Percentiles rank a stretch among this genome's conserved stretches.
phyloP scores from a whole-genome alignment of 2,329 filamentous ascomycete genomes.

The Hymenoscyphus infarciens region DNA sequence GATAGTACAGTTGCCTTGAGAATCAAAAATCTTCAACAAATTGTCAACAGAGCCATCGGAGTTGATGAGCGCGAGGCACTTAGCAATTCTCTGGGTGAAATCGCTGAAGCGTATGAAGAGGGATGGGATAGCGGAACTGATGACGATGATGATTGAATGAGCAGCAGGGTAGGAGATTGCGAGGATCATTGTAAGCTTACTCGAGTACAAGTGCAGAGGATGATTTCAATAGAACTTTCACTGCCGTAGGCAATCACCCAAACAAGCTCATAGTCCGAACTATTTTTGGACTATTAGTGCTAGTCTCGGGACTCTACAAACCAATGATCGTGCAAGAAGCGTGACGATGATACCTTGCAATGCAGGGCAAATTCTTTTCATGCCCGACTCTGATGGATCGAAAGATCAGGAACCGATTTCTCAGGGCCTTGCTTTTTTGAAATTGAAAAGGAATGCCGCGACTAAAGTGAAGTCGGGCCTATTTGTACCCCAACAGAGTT shows the following conservation, averaged over 20 bases:
- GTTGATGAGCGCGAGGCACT: conserved; percentile 80
- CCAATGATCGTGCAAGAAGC: not conserved
- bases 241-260: too few relatives aligned
- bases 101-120: conserved; percentile 85
- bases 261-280: not conserved
- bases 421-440: not conserved
- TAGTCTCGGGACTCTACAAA: not conserved
- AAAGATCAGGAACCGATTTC: not conserved
- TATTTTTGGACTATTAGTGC: not conserved
- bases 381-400: not conserved
- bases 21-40: conserved; percentile 61
- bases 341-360: not conserved
- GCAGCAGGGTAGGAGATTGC: too few relatives aligned
- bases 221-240: too few relatives aligned
- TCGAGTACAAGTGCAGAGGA: too few relatives aligned
- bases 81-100: conserved; percentile 74
- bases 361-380: not conserved
- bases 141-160: conserved; percentile 52
- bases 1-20: conserved; percentile 69
- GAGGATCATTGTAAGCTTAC: too few relatives aligned
- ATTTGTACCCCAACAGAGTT: too few relatives aligned
- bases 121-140: conserved; percentile 80
- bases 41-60: conserved; percentile 59
- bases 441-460: not conserved
- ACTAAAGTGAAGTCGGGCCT: not conserved